These are phyloP conservation scores for Talaromyces verruculosus DNA, from an alignment of 2,329 filamentous ascomycete species.

Conservation along the genomic window DNA sequence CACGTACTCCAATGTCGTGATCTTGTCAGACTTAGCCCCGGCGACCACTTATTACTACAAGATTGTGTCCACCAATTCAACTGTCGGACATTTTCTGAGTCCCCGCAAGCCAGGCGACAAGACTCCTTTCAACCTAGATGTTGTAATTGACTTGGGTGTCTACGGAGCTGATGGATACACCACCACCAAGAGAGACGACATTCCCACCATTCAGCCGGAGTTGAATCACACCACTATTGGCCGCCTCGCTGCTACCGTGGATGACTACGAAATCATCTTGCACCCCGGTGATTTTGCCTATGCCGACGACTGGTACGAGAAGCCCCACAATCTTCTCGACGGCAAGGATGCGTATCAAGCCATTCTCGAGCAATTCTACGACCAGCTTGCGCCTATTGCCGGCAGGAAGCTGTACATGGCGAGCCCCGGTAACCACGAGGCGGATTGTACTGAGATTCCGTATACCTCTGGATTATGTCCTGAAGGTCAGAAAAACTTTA, in stretches of 20 bases:
- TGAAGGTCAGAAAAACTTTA: slow-evolving; percentile 60
- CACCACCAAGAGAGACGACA: slow-evolving; percentile 51
- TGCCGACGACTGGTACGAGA: slow-evolving; percentile 58
- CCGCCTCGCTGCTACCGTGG: slow-evolving; percentile 51
- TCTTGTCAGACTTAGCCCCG: slow-evolving; percentile 48
- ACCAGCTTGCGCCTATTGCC: slow-evolving; percentile 56
- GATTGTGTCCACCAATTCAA: slow-evolving; percentile 58
- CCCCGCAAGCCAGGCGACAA: slow-evolving; percentile 55
- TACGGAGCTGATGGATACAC: slow-evolving; percentile 57
- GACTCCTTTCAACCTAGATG: slow-evolving; percentile 54
- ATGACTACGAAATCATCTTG: slow-evolving; percentile 55
- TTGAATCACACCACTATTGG: slow-evolving; percentile 62
- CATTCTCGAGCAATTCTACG: slow-evolving; percentile 59
- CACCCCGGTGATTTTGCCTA: slow-evolving; percentile 53
- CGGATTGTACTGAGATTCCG: slow-evolving; percentile 43
- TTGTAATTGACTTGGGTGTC: slow-evolving; percentile 57
- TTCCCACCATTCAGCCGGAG: slow-evolving; percentile 52
- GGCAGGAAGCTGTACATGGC: slow-evolving; percentile 58
- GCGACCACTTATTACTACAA: slow-evolving; percentile 62
- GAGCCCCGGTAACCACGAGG: slow-evolving; percentile 61
- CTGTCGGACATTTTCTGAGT: slow-evolving; percentile 55
- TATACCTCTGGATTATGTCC: slow-evolving; percentile 18
- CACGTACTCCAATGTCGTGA: slow-evolving; percentile 54
- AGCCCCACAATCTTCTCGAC: slow-evolving; percentile 48
- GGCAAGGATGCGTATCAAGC: slow-evolving; percentile 56